Conservation (phyloP, 225 moss, liverwort and hornwort species). For the Thuidium tamariscinum region DNA sequence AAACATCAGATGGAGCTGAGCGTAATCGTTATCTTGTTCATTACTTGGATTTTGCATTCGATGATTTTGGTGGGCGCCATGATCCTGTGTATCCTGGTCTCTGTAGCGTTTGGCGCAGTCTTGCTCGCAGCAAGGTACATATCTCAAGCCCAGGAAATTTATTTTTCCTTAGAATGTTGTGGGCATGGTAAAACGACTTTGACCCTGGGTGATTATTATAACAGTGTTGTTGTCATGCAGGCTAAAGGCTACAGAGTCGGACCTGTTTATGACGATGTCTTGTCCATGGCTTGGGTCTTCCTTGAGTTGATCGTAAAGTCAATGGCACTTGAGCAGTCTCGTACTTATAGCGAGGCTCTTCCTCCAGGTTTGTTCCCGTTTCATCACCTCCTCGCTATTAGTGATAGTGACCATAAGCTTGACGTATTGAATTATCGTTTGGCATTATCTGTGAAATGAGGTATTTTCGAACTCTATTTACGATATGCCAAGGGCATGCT, state of each 20-base stretch:
- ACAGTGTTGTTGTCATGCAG: slow-evolving; percentile 21
- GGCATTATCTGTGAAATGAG: background rate
- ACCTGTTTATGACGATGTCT: slow-evolving; percentile 94
- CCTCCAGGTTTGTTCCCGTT: slow-evolving; percentile 53
- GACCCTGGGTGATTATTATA: background rate
- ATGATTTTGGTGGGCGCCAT: slow-evolving; percentile 86
- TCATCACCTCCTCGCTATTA: background rate
- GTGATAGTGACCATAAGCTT: background rate
- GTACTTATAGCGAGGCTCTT: slow-evolving; percentile 73
- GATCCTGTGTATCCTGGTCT: slow-evolving; percentile 98
- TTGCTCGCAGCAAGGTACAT: slow-evolving; percentile 93
- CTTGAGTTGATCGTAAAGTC: slow-evolving; percentile 97
- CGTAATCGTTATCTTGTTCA: slow-evolving; percentile 86
- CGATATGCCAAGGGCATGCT: background rate
- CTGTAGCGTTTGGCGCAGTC: slow-evolving; percentile 95
- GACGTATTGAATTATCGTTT: background rate
- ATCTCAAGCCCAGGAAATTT: background rate
- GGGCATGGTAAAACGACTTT: background rate
- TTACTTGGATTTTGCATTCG: slow-evolving; percentile 92
- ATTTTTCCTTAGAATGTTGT: background rate
- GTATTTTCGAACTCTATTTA: background rate
- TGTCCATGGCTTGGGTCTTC: slow-evolving; percentile 99
- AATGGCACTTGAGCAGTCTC: slow-evolving; percentile 97
- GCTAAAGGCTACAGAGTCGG: slow-evolving; percentile 99
- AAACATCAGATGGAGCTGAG: slow-evolving; percentile 84